Evolutionary conservation across 2,329 filamentous ascomycete species (phyloP).

Genomic region (Ophiostoma montium): DNA sequence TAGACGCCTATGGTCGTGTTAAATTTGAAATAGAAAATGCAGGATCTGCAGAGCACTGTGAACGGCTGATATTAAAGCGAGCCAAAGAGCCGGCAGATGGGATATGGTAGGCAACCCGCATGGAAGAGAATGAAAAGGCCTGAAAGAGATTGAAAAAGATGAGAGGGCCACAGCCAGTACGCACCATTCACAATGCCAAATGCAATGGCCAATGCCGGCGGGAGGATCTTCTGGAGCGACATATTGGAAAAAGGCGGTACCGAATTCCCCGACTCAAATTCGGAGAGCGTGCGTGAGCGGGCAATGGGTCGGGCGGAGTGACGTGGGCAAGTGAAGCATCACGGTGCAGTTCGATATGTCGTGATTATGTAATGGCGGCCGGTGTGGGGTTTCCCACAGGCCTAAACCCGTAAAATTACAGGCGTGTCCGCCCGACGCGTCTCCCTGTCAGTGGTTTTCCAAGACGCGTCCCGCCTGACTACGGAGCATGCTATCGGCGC

Average conservation of each 20-base stretch:
- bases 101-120: too few relatives aligned
- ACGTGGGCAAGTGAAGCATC: background rate
- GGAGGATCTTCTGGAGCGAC: conserved; percentile 11
- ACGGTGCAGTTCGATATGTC: background rate
- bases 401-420: background rate
- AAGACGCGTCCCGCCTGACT: conserved; percentile 4
- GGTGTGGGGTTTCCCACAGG: background rate
- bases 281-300: background rate
- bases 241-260: background rate
- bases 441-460: conserved; percentile 4
- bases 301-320: background rate
- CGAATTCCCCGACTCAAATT: background rate
- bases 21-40: background rate
- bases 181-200: conserved; percentile 21
- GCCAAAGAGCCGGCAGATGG: too few relatives aligned
- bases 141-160: background rate
- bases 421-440: conserved; percentile 6
- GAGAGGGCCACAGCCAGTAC: conserved; percentile 1
- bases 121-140: background rate
- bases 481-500: background rate
- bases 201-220: conserved; percentile 18
- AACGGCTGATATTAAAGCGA: too few relatives aligned
- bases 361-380: background rate
- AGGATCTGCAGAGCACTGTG: too few relatives aligned
- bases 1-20: conserved; percentile 9